Percentiles rank a stretch among this genome's conserved stretches.
These are phyloP conservation scores for Sporopachydermia cereana DNA, from an alignment of 1,139 yeast species.

Conservation along the genomic window DNA sequence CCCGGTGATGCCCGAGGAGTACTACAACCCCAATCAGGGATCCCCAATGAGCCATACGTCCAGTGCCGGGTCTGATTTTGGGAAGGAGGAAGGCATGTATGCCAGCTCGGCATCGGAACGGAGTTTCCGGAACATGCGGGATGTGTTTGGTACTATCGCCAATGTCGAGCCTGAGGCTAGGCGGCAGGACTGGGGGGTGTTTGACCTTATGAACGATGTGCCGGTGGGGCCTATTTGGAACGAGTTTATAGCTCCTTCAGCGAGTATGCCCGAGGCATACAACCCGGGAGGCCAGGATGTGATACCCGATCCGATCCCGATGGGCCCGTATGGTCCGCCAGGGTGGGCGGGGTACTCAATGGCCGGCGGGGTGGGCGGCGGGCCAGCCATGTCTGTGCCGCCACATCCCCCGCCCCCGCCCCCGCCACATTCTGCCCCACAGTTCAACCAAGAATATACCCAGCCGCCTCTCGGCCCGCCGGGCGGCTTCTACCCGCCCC, in stretches of 20 bases:
- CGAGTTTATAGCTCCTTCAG: conserved; percentile 36
- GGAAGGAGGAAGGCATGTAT: not conserved
- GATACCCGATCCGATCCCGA: not conserved
- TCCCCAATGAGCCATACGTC: conserved; percentile 6
- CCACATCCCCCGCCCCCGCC: too few species aligned
- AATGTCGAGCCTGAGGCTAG: not conserved
- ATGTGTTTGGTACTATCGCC: not conserved
- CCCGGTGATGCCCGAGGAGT: conserved; percentile 3
- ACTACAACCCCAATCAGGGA: not conserved
- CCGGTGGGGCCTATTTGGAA: conserved; percentile 71
- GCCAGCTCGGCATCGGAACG: not conserved
- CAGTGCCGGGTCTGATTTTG: not conserved
- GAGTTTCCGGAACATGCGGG: not conserved
- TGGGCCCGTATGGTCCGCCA: conserved; percentile 2
- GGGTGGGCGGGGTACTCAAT: not conserved
- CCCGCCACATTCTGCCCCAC: too few species aligned
- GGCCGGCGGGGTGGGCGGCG: too few species aligned
- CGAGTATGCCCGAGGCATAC: not conserved
- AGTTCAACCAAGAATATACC: too few species aligned
- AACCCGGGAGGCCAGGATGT: not conserved
- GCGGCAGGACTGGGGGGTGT: conserved; percentile 38
- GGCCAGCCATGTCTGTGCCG: too few species aligned
- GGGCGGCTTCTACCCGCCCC: too few species aligned
- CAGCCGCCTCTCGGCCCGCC: too few species aligned
- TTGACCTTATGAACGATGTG: conserved; percentile 51